Base-by-base conservation (phyloP, 371 early-diverging fungal species). In the Actinomortierella wolfii region DNA sequence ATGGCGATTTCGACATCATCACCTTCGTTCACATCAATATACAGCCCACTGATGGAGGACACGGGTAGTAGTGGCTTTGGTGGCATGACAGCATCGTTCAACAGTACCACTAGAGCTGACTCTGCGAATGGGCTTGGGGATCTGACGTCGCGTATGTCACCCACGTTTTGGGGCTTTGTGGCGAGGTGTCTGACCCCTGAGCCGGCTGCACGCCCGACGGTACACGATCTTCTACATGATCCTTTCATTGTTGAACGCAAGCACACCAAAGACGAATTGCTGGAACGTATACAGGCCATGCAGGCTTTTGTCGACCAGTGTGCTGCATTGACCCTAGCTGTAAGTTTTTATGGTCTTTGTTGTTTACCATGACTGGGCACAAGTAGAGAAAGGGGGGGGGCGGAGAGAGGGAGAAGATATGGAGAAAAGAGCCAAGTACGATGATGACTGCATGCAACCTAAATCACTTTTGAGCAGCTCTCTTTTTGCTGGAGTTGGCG, bases 101-200 rank as follows among this genome's bases (percentile, higher is more conserved):
- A 13, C 23, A n/a, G n/a, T n/a, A n/a, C n/a, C 43, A 21, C 40
- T 34, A 7, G 48, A 47, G 28, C 47, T 47, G 53, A 56, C 15
- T 23, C 42, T 41, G 47, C 24, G 49, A 49, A 14, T 56, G 55
- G 57, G 44, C 20, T 8, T n/a, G 58, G 53, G 14, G 24, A 34
- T 11, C 59, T 44, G 49, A 80, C 81, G 54, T 56, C 61, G 59
- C 64, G 61, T 0, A 64, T 69, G 75, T 63, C 66, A 73, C 83
- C 49, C 76, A 83, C 55, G 64, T 78, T 63, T 70, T 62, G 76
- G 82, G 77, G 44, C 26, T 67, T 86, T n/a, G 65, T 68, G 17
- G 81, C 79, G n/a, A 54, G 73, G 23, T 86, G 86, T 49, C 54
- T 87, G 64, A 80, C 78, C 9, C 84, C 84, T 45, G 83, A 86